Evolutionary conservation across 163 green algal genomes (phyloP), one percentile per base, ranked within the genome.

Genomic region (Scenedesmus sp.): DNA sequence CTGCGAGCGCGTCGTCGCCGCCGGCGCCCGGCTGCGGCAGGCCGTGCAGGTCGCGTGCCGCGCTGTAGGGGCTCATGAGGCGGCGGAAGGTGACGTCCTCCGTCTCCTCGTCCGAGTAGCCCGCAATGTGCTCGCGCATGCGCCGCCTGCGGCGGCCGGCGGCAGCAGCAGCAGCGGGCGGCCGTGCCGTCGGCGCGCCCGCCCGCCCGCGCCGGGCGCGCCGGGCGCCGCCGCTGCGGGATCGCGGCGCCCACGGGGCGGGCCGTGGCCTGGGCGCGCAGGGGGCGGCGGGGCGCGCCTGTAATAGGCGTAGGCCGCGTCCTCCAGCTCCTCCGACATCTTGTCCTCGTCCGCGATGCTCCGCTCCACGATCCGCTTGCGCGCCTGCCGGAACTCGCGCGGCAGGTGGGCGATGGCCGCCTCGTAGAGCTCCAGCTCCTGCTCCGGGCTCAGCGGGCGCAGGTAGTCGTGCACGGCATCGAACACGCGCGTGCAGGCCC

Each of bases 231-330:
- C n/a, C n/a, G n/a, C n/a, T n/a, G n/a, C n/a, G n/a, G n/a, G n/a
- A n/a, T n/a, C n/a, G n/a, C n/a, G n/a, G n/a, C n/a, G n/a, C n/a
- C n/a, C n/a, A n/a, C n/a, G n/a, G n/a, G n/a, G n/a, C n/a, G n/a
- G n/a, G n/a, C n/a, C n/a, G n/a, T n/a, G n/a, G n/a, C n/a, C n/a
- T n/a, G n/a, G n/a, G n/a, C n/a, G n/a, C n/a, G n/a, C n/a, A n/a
- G n/a, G n/a, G n/a, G n/a, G n/a, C n/a, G n/a, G n/a, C n/a, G n/a
- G n/a, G n/a, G n/a, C n/a, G 10, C 29, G 64, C 67, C 67, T 81
- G 56, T 88, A 88, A 53, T 80, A 88, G 45, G 84, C 76, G 51
- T 75, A 87, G 7, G 75, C 74, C 22, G 84, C 84, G n/a, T 88
- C 84, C 60, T 88, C 76, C 39, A 88, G 50, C 72, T 88, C 84